These are phyloP conservation scores for Royoungia palumana DNA, from an alignment of 768 basidiomycete species.

Conservation along the genomic window DNA sequence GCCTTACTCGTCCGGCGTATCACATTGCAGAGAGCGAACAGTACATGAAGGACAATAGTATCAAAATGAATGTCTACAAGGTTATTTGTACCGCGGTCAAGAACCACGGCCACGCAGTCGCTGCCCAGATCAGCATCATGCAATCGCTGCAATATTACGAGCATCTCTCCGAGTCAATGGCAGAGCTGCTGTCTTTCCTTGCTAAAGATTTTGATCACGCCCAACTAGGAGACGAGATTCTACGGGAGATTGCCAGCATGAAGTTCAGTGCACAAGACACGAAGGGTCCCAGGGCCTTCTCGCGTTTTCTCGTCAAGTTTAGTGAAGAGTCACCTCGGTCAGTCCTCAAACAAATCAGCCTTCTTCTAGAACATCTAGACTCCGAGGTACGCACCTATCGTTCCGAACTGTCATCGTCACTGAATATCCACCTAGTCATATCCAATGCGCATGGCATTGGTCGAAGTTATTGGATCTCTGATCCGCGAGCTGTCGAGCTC, in stretches of 20 bases:
- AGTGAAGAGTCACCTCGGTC: conserved; percentile 76
- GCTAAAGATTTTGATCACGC: conserved; percentile 84
- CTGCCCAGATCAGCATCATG: conserved; percentile 87
- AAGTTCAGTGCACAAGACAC: conserved; percentile 77
- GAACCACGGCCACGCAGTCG: conserved; percentile 77
- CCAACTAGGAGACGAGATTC: conserved; percentile 86
- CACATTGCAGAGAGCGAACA: conserved; percentile 81
- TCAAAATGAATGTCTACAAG: conserved; percentile 77
- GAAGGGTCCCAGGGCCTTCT: conserved; percentile 84
- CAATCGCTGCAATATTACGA: conserved; percentile 92
- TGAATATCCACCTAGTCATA: conserved; percentile 61
- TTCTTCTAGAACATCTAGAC: conserved; percentile 83
- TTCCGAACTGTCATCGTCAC: neutral
- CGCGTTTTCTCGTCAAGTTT: conserved; percentile 76
- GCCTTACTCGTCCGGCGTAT: conserved; percentile 85
- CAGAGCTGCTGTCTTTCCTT: conserved; percentile 78
- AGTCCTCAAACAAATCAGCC: conserved; percentile 85
- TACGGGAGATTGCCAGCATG: conserved; percentile 82
- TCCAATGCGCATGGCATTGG: conserved; percentile 91
- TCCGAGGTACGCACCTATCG: conserved; percentile 64
- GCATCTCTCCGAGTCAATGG: conserved; percentile 91
- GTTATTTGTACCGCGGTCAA: conserved; percentile 91
- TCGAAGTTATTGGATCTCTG: conserved; percentile 85
- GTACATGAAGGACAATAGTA: conserved; percentile 78
- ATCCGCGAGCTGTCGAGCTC: conserved; percentile 74